Percentiles rank a stretch among this genome's conserved stretches.
These are phyloP conservation scores for Passiflora organensis DNA, from an alignment of 345 rosid species.

Conservation along the genomic window DNA sequence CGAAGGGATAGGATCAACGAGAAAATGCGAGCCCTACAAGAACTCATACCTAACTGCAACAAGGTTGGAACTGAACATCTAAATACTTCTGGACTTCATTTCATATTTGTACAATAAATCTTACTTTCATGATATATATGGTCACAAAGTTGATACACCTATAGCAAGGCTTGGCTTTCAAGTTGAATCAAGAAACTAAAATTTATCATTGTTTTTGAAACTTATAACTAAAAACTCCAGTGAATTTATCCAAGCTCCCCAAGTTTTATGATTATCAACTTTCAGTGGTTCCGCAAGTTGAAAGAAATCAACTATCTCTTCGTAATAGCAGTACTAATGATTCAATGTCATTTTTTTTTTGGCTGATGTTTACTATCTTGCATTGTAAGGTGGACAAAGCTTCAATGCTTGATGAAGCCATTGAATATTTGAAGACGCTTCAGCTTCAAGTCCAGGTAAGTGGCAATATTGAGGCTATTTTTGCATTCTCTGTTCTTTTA, in stretches of 20 bases:
- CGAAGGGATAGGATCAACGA: constrained; percentile 90
- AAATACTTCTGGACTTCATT: not conserved
- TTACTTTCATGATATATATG: not conserved
- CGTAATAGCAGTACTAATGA: constrained; percentile 1
- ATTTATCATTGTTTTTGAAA: not conserved
- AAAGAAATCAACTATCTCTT: not conserved
- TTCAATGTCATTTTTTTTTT: no score
- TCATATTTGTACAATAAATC: no score
- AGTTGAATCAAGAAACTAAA: not conserved
- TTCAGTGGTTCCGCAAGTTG: constrained; percentile 1
- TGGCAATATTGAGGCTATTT: not conserved
- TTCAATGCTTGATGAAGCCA: constrained; percentile 96
- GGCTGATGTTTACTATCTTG: constrained; percentile 20
- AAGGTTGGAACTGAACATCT: constrained; percentile 38
- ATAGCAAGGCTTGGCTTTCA: not conserved
- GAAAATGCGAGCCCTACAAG: constrained; percentile 93
- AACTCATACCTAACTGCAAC: constrained; percentile 89
- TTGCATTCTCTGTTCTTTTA: no score
- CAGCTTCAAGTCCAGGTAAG: constrained; percentile 86
- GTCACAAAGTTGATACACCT: not conserved
- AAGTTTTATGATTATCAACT: not conserved
- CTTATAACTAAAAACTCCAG: not conserved
- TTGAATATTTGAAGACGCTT: constrained; percentile 80
- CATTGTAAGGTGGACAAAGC: constrained; percentile 80
- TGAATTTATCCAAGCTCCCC: not conserved